Base-by-base conservation (phyloP, 1,139 yeast species). In the Kurtzmaniella quercitrusa region DNA sequence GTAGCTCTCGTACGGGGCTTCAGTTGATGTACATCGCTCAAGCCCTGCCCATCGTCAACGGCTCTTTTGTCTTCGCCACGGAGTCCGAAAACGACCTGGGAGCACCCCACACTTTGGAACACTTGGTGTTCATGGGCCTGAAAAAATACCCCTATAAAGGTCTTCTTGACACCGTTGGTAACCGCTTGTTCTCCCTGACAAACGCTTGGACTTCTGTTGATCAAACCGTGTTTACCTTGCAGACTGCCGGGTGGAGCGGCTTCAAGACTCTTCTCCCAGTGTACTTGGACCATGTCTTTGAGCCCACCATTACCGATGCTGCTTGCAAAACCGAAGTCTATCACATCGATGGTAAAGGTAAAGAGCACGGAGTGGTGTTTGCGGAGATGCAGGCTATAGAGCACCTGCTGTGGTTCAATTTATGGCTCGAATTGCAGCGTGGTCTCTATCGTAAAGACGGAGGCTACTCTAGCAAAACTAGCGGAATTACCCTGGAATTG, bases 151-250 rank as follows among this genome's bases (percentile, higher is more conserved):
- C 98, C 0, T 91, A 84, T 62, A 93, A 93, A 62, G 98, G 98
- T 3, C 69, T 91, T 43, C 70, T 94, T 41, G 98, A 94, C 56
- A 82, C 82, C 8, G 73, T 91, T 45, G 96, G 98, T 6, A 89
- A 90, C 58, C 67, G 89, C 46, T 82, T 90, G 52, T 85, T 85
- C 62, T 86, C 96, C 1, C 75, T 82, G 8, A 94, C 98, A 1
- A 94, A 94, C 59, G 99, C 99, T 0, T 91, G 97, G 97, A 93
- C 99, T 0, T 90, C 85, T 1, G 87, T 93, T 2, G 98, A 94
- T 63, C 96, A 89, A 58, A 94, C 99, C 0, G 97, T 90, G 2
- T 94, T 93, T 57, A 89, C 96, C 1, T 70, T 94, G 45, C 79
- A 85, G 9, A 82, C 95, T 37, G 98, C 98, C 0, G 98, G 98